Evolutionary conservation across 768 basidiomycete species (phyloP).

Genomic region (Collybiopsis confluens): DNA sequence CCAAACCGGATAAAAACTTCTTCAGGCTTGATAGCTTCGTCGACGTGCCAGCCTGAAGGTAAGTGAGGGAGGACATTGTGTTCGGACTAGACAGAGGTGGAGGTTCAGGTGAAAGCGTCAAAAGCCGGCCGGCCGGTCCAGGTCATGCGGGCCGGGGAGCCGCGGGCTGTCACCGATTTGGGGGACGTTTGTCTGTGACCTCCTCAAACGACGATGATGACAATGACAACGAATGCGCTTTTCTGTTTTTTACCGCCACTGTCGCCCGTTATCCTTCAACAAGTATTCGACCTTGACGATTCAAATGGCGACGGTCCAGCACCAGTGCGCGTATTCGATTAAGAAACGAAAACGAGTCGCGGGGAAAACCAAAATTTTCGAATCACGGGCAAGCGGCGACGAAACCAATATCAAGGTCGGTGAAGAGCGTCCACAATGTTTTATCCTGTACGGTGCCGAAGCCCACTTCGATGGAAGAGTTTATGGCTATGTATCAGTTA

Average conservation of each 20-base stretch:
- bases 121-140: background rate
- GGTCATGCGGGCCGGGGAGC: too few species aligned
- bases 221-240: background rate
- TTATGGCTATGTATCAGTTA: too few species aligned
- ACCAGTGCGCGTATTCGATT: background rate
- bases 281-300: too few species aligned
- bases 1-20: constrained; percentile 96
- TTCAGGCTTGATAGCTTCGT: constrained; percentile 97
- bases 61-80: constrained; percentile 81
- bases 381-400: constrained; percentile 53
- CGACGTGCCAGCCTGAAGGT: constrained; percentile 96
- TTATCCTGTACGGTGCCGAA: constrained; percentile 34
- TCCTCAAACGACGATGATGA: background rate
- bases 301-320: background rate
- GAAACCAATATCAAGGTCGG: constrained; percentile 54
- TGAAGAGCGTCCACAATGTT: constrained; percentile 53
- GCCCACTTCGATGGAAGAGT: constrained; percentile 28
- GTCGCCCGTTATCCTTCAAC: too few species aligned
- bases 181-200: background rate
- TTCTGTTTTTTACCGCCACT: too few species aligned
- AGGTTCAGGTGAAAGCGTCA: background rate
- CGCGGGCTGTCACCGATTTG: too few species aligned
- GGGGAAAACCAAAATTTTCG: background rate
- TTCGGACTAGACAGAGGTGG: background rate
- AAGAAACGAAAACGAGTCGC: background rate